These are phyloP conservation scores for Spatholobus suberectus DNA, from an alignment of 306 rosid species.

Conservation along the genomic window DNA sequence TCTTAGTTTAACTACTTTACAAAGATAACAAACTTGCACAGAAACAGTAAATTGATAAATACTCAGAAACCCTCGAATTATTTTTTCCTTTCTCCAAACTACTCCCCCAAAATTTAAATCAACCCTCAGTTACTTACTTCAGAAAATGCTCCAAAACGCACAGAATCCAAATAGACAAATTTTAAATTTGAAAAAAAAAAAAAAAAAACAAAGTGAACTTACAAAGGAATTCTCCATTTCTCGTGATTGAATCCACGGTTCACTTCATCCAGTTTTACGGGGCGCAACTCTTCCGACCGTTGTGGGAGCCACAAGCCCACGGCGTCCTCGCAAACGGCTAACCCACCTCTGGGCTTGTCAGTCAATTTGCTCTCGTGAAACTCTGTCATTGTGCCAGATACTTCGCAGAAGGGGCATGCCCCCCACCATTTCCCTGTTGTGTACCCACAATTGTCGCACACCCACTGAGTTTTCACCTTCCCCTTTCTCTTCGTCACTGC, in stretches of 20 bases:
- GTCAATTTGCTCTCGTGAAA: constrained; percentile 47
- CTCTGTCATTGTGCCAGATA: constrained; percentile 53
- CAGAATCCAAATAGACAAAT: not conserved
- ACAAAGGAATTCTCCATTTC: constrained; percentile 81
- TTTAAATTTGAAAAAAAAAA: not conserved
- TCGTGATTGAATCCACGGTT: constrained; percentile 57
- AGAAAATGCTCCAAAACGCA: not conserved
- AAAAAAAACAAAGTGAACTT: constrained; percentile 44
- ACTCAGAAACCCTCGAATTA: not conserved
- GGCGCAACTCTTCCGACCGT: constrained; percentile 48
- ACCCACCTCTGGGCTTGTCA: constrained; percentile 43
- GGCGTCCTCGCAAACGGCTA: constrained; percentile 56
- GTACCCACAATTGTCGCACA: constrained; percentile 74
- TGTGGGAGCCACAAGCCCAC: constrained; percentile 70
- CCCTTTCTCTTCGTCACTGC: constrained; percentile 43
- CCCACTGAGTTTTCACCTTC: constrained; percentile 65
- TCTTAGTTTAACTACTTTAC: not conserved
- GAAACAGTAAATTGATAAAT: not conserved
- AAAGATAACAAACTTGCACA: not conserved
- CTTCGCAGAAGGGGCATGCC: constrained; percentile 58
- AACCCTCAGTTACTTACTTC: not conserved
- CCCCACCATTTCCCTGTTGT: constrained; percentile 83
- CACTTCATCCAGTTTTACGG: constrained; percentile 72
- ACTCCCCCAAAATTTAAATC: not conserved
- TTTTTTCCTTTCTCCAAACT: not conserved